phyloP scores from a whole-genome alignment of 805 yeast species.

The Dipodascus geniculatus region DNA sequence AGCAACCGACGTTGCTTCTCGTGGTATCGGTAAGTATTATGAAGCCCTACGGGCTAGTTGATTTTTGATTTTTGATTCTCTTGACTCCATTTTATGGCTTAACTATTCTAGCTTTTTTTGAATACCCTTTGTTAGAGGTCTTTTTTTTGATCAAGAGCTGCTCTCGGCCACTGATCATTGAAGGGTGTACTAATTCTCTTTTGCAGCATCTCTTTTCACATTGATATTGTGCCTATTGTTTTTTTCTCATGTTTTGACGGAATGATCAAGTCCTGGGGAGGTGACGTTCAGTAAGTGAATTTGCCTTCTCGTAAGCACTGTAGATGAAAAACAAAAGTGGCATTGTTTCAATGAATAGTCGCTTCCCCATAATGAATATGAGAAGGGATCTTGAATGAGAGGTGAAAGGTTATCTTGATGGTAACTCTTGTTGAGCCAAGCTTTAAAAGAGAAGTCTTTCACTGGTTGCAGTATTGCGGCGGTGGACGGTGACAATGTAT shows the following conservation, averaged over 20 bases:
- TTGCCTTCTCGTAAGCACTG: conserved; percentile 1
- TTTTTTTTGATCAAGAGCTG: conserved; percentile 1
- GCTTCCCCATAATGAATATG: background rate
- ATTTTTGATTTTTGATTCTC: background rate
- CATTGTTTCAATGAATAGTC: conserved; percentile 1
- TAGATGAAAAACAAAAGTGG: background rate
- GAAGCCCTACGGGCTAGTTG: no score
- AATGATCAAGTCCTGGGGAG: conserved; percentile 3
- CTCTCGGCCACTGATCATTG: background rate
- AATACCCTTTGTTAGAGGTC: background rate
- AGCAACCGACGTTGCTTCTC: conserved; percentile 98
- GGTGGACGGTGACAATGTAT: background rate
- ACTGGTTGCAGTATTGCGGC: background rate
- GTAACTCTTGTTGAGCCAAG: background rate
- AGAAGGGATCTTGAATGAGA: background rate
- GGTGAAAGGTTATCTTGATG: background rate
- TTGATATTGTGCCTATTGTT: conserved; percentile 6
- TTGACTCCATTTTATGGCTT: conserved; percentile 3
- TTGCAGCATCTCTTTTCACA: background rate
- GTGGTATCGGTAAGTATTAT: conserved; percentile 95
- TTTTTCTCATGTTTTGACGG: conserved; percentile 16
- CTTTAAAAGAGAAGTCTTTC: background rate
- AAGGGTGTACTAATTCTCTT: background rate
- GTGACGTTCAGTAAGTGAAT: conserved; percentile 1
- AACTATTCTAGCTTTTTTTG: background rate